A percentile compares a stretch with the other conserved stretches of the same genome.
These are phyloP conservation scores for Trichothecium roseum DNA, from an alignment of 2,329 filamentous ascomycete genomes.

Conservation along the genomic window DNA sequence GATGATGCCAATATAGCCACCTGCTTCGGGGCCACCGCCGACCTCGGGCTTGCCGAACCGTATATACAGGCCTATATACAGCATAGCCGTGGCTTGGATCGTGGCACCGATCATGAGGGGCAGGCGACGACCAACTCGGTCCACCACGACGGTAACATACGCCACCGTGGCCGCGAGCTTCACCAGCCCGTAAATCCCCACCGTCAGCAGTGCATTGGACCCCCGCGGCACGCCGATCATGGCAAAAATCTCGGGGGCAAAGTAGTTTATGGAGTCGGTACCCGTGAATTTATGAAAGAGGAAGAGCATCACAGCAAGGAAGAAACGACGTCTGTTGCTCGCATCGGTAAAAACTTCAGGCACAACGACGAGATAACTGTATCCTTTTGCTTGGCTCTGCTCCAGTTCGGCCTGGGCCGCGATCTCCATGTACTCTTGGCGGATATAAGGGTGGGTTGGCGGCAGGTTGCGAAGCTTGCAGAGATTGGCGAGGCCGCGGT, in stretches of 20 bases:
- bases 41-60: slow-evolving; percentile 19
- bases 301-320: slow-evolving; percentile 23
- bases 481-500: slow-evolving; percentile 21
- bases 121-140: slow-evolving; percentile 16
- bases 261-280: slow-evolving; percentile 28
- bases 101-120: slow-evolving; percentile 14
- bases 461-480: slow-evolving; percentile 19
- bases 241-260: slow-evolving; percentile 25
- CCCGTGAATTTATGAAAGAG: slow-evolving; percentile 31
- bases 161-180: slow-evolving; percentile 12
- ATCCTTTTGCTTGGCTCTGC: background rate
- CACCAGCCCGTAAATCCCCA: slow-evolving; percentile 18
- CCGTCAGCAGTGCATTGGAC: slow-evolving; percentile 22
- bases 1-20: slow-evolving; percentile 29
- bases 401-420: slow-evolving; percentile 7
- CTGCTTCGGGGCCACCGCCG: slow-evolving; percentile 21
- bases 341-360: background rate
- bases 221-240: slow-evolving; percentile 24
- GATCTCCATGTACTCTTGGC: slow-evolving; percentile 9
- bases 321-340: slow-evolving; percentile 22
- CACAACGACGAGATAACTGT: background rate
- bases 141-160: slow-evolving; percentile 18
- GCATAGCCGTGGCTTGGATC: slow-evolving; percentile 13
- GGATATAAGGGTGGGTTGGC: slow-evolving; percentile 7
- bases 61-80: slow-evolving; percentile 20